phyloP scores from a whole-genome alignment of 805 yeast genomes.

The Saccharomyces mikatae region DNA sequence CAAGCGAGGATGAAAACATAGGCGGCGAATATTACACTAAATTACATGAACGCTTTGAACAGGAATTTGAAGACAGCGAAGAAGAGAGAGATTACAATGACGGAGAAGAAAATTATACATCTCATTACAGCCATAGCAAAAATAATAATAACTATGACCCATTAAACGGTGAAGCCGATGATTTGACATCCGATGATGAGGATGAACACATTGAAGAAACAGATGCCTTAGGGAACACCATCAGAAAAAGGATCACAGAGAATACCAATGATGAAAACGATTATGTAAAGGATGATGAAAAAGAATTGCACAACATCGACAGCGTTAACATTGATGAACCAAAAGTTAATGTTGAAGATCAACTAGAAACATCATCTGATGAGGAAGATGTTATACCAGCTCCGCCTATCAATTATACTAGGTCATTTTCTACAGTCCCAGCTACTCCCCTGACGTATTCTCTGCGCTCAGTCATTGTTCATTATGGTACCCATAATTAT shows the following conservation, averaged over 20 bases:
- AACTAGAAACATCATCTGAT: constrained; percentile 7
- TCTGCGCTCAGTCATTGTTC: constrained; percentile 80
- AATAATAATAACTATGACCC: constrained; percentile 25
- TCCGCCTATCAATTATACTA: constrained; percentile 4
- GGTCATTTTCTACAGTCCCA: constrained; percentile 19
- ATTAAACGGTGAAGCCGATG: constrained; percentile 18
- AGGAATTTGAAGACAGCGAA: constrained; percentile 30
- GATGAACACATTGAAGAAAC: constrained; percentile 20
- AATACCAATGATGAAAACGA: constrained; percentile 8
- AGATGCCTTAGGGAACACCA: constrained; percentile 30
- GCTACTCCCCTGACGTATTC: constrained; percentile 50
- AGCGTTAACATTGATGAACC: background rate
- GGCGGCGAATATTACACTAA: constrained; percentile 27
- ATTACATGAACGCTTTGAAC: constrained; percentile 26
- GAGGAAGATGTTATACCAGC: constrained; percentile 9
- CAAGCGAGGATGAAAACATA: constrained; percentile 28
- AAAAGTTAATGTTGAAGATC: background rate
- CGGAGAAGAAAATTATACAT: constrained; percentile 6
- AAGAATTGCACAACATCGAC: background rate
- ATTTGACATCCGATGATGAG: constrained; percentile 11
- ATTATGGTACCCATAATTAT: constrained; percentile 91
- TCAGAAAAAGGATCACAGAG: constrained; percentile 13
- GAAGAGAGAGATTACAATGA: constrained; percentile 20
- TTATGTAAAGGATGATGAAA: constrained; percentile 5
- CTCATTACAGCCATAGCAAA: constrained; percentile 5